Evolutionary conservation across 495 filamentous ascomycete species (phyloP).

Genomic region (Penicillium salamii): DNA sequence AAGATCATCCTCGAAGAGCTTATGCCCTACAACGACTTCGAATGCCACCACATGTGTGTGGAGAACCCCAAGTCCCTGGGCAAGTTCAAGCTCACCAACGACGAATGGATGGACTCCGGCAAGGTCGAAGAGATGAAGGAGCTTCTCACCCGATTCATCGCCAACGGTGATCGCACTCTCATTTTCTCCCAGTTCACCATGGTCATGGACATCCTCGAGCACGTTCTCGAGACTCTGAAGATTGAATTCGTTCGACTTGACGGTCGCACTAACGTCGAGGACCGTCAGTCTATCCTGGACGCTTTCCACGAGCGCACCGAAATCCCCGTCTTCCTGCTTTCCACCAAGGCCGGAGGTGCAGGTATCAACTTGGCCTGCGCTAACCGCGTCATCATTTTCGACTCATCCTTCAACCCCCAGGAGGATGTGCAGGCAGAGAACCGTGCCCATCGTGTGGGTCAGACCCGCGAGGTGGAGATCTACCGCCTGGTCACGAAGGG

Average conservation of each 20-base stretch:
- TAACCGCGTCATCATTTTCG: constrained; percentile 97
- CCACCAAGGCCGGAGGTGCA: constrained; percentile 88
- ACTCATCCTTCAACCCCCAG: constrained; percentile 93
- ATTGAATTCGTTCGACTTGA: constrained; percentile 80
- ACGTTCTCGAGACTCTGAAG: constrained; percentile 69
- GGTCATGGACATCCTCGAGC: constrained; percentile 84
- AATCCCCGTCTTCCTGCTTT: constrained; percentile 89
- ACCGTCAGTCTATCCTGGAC: constrained; percentile 80
- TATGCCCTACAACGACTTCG: constrained; percentile 72
- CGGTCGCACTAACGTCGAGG: constrained; percentile 76
- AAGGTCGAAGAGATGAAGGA: constrained; percentile 77
- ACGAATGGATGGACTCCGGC: constrained; percentile 89
- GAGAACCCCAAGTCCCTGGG: constrained; percentile 65
- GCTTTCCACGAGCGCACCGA: constrained; percentile 70
- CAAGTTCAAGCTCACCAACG: constrained; percentile 64
- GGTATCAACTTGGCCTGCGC: constrained; percentile 93
- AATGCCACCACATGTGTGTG: constrained; percentile 75
- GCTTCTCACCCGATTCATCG: constrained; percentile 67
- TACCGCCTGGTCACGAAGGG: constrained; percentile 73
- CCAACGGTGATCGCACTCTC: constrained; percentile 80
- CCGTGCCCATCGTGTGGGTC: constrained; percentile 90
- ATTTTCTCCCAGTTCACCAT: constrained; percentile 92
- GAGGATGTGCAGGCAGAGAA: constrained; percentile 97
- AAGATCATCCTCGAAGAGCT: constrained; percentile 71
- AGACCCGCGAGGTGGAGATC: constrained; percentile 85